These are phyloP conservation scores for Sporothrix luriei DNA, from an alignment of 2,329 filamentous ascomycete species.

Conservation along the genomic window DNA sequence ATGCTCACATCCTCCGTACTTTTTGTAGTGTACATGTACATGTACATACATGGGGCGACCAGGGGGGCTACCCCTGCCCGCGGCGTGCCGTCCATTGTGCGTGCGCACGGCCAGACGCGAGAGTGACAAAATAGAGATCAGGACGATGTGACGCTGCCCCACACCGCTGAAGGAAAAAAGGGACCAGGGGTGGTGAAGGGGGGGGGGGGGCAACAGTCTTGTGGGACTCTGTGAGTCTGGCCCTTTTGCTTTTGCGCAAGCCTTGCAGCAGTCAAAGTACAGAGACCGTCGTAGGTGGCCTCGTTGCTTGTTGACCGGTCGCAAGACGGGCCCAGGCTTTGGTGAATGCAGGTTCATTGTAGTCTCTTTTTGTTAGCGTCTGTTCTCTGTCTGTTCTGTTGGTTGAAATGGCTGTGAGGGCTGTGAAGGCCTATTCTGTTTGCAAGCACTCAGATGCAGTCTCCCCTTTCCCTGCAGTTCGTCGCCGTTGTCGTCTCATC, in stretches of 20 bases:
- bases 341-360: slow-evolving; percentile 9
- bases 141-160: slow-evolving; percentile 10
- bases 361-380: slow-evolving; percentile 4
- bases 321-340: slow-evolving; percentile 6
- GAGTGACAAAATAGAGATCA: background rate
- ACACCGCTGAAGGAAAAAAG: slow-evolving; percentile 27
- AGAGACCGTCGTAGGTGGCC: too few relatives aligned
- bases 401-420: too few relatives aligned
- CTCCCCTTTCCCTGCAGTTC: too few relatives aligned
- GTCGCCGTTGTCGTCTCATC: too few relatives aligned
- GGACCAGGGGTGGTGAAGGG: background rate
- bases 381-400: background rate
- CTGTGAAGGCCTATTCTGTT: too few relatives aligned
- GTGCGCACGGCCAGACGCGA: slow-evolving; percentile 8
- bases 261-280: background rate
- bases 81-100: slow-evolving; percentile 5
- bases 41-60: background rate
- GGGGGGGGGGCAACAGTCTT: background rate
- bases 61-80: slow-evolving; percentile 1
- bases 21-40: too few relatives aligned
- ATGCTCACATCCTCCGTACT: too few relatives aligned
- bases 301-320: slow-evolving; percentile 17
- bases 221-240: background rate
- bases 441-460: too few relatives aligned
- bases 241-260: background rate